Evolutionary conservation across 2,329 filamentous ascomycete species (phyloP), one percentile per base, ranked within the genome.

Genomic region (Sporothrix humicola): DNA sequence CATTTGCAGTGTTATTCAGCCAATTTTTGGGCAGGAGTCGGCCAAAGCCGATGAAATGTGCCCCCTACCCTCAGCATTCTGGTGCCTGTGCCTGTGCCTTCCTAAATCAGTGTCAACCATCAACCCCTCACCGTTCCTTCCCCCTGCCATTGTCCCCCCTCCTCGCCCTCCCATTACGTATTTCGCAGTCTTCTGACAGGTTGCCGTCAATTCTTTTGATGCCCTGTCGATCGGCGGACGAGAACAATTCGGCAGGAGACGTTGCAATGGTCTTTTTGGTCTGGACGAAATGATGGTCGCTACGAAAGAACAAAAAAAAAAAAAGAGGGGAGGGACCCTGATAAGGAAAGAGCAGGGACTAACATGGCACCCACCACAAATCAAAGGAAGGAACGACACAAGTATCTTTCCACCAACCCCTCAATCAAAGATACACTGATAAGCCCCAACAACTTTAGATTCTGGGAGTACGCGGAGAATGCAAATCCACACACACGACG

Each of bases 311-410:
- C 2, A 26, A n/a, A 52, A 26, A 37, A 8, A 13, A 68, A 48
- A 48, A 52, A 46, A 17, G 20, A 6, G 2, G 69, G 20, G n/a
- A n/a, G 4, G 50, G 17, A 63, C 48, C 72, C 68, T 15, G 58
- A 73, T 70, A 65, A 65, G 66, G 72, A 63, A 73, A 70, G 72
- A 46, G 44, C 23, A 52, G 63, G 23, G 69, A 26, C 20, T 46
- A 46, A 71, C 26, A 50, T 23, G 31, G n/a, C 23, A 15, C n/a
- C 37, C 23, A 23, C 17, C 26, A 10, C 7, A 15, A 46, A 48
- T 7, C 4, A 23, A 7, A n/a, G 46, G 65, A 52, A 52, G n/a
- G 65, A 37, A 13, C 65, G 63, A 66, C 61, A 48, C 31, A 63
- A 26, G 61, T 66, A 66, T 48, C 61, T 66, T 13, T 26, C 61